Conservation (phyloP, 208 protist genomes). For the Trichomonas vaginalis region DNA sequence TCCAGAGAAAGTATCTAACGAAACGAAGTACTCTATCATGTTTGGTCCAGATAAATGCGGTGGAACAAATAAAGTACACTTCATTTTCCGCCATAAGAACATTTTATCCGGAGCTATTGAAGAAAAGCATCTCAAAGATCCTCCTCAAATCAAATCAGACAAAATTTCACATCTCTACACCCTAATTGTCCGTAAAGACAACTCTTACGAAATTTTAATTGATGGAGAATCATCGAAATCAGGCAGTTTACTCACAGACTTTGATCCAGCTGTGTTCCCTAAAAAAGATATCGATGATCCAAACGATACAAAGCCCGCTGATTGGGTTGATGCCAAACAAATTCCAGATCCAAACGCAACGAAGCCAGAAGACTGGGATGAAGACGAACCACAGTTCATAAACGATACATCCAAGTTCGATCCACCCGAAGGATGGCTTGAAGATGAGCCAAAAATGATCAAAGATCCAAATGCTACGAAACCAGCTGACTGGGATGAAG, state of each 20-base stretch:
- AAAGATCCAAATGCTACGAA: slow-evolving; percentile 14
- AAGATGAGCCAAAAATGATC: slow-evolving; percentile 28
- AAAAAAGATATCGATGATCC: slow-evolving; percentile 32
- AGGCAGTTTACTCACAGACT: slow-evolving; percentile 28
- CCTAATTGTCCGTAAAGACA: slow-evolving; percentile 24
- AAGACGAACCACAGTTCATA: slow-evolving; percentile 19
- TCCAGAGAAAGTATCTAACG: slow-evolving; percentile 6
- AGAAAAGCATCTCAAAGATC: slow-evolving; percentile 25
- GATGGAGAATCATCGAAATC: slow-evolving; percentile 19
- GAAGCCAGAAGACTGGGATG: slow-evolving; percentile 29
- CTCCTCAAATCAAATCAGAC: background rate
- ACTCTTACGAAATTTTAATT: slow-evolving; percentile 31
- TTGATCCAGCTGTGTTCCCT: slow-evolving; percentile 28
- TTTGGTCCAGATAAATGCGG: slow-evolving; percentile 45
- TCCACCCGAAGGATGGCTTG: slow-evolving; percentile 28
- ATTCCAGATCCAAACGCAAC: slow-evolving; percentile 38
- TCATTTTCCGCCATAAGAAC: slow-evolving; percentile 32
- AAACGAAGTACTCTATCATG: slow-evolving; percentile 40
- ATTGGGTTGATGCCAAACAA: slow-evolving; percentile 43
- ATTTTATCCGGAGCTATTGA: slow-evolving; percentile 19
- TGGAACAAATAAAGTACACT: slow-evolving; percentile 29
- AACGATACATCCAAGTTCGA: slow-evolving; percentile 28
- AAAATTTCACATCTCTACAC: slow-evolving; percentile 33
- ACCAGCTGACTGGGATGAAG: slow-evolving; percentile 37
- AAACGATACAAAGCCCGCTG: slow-evolving; percentile 35